Evolutionary conservation across 805 yeast species (phyloP), one percentile per base, ranked within the genome.

Genomic region (Metschnikowia colocasiae): DNA sequence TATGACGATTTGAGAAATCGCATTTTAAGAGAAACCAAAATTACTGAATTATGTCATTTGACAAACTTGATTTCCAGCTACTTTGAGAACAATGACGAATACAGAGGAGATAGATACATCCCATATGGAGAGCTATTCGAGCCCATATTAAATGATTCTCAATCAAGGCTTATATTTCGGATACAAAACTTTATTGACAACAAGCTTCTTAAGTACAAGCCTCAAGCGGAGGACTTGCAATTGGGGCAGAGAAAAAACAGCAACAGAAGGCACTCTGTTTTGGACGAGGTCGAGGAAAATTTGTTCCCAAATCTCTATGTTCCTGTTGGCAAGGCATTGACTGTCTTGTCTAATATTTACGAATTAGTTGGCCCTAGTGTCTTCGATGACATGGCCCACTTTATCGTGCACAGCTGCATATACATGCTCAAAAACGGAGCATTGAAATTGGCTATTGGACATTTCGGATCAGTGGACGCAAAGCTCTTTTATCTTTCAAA

Each of bases 301-400:
- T 54, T 68, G 35, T 68, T 72, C 40, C 64, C 68, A 10, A 74
- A 73, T 18, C 76, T 83, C 57, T 89, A 87, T 61, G 81, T 87
- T 12, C 96, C 96, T 1, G 68, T 89, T 39, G 75, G 79, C 3
- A 79, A 79, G 46, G 83, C 95, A 0, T 67, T 90, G 36, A 76
- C 83, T 0, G 66, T 92, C 5, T 68, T 91, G 26, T 82, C 89
- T 29, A 85, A 81, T 60, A 84, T 91, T 19, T 87, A 88, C 60
- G 95, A 87, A 57, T 70, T 90, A 57, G 78, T 92, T 31, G 83
- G 84, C 54, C 81, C 91, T 2, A 68, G 76, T 10, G 86, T 89
- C 1, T 92, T 91, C 67, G 96, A 89, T 61, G 96, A 88, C 59
- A 67, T 91, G 53, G 96, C 97, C 0, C 96, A 89, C 62, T 81